Evolutionary conservation across 257 asterid species (phyloP).

Genomic region (Plantago ovata): DNA sequence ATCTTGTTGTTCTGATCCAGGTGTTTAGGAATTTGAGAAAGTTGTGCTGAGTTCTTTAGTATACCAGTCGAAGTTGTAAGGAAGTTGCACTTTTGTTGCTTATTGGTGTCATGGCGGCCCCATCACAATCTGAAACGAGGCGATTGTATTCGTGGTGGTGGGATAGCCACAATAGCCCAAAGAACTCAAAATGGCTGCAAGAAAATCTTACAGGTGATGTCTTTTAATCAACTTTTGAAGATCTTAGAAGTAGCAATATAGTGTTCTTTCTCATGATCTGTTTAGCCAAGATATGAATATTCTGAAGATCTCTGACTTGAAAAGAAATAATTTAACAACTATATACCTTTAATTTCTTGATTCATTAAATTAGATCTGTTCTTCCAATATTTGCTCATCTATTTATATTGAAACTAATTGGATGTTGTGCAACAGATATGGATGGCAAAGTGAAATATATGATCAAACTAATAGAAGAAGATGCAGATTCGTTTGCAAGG

Average conservation of each 20-base stretch:
- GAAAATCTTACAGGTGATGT: slow-evolving; percentile 47
- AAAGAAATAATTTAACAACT: background rate
- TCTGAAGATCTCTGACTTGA: background rate
- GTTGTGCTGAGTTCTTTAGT: slow-evolving; percentile 1
- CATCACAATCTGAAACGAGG: slow-evolving; percentile 64
- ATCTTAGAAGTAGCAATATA: background rate
- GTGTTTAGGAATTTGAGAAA: slow-evolving; percentile 2
- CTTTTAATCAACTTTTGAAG: background rate
- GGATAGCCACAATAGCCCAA: slow-evolving; percentile 63
- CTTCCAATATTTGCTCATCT: background rate
- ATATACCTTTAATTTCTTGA: background rate
- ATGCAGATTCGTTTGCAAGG: slow-evolving; percentile 93
- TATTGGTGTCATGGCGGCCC: slow-evolving; percentile 65
- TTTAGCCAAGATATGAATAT: background rate
- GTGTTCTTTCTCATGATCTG: background rate
- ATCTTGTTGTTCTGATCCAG: too few relatives aligned
- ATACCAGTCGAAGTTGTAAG: slow-evolving; percentile 5
- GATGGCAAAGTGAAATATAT: slow-evolving; percentile 80
- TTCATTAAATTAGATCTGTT: background rate
- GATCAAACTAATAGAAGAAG: slow-evolving; percentile 95
- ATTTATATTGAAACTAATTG: background rate
- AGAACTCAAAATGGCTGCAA: slow-evolving; percentile 64
- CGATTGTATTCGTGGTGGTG: slow-evolving; percentile 72
- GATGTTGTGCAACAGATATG: slow-evolving; percentile 57
- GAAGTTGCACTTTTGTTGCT: slow-evolving; percentile 33